These are phyloP conservation scores for Pezicula neosporulosa DNA, from an alignment of 2,329 filamentous ascomycete genomes.

Conservation along the genomic window DNA sequence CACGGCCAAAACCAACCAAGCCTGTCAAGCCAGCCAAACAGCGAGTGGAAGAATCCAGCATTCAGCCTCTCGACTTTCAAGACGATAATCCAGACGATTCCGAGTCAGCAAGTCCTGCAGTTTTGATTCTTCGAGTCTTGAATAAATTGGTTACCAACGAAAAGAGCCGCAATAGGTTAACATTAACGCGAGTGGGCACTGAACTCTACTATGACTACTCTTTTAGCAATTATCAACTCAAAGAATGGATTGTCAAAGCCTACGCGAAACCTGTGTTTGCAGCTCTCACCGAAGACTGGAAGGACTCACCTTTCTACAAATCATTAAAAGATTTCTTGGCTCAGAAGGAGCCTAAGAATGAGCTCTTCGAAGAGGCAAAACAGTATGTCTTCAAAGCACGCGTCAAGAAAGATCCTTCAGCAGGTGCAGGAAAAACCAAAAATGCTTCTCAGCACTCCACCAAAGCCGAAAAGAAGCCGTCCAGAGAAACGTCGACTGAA, in stretches of 20 bases:
- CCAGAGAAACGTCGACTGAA: not conserved
- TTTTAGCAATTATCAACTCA: slow-evolving; percentile 1
- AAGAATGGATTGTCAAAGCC: slow-evolving; percentile 3
- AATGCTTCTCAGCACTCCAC: not conserved
- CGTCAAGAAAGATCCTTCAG: not conserved
- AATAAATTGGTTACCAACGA: not conserved
- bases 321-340: not conserved
- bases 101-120: too few species aligned
- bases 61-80: too few species aligned
- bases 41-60: too few species aligned
- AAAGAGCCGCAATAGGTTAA: not conserved
- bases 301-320: slow-evolving; percentile 2
- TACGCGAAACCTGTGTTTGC: slow-evolving; percentile 5
- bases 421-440: not conserved
- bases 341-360: not conserved
- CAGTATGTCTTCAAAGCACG: not conserved
- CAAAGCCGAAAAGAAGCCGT: too few species aligned
- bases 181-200: slow-evolving; percentile 1
- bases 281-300: slow-evolving; percentile 4
- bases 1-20: too few species aligned
- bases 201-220: slow-evolving; percentile 5
- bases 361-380: not conserved
- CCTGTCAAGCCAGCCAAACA: too few species aligned
- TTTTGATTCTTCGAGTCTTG: not conserved
- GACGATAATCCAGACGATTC: too few species aligned